Conservation (phyloP, 345 rosid species). For the Ceriops zippeliana region DNA sequence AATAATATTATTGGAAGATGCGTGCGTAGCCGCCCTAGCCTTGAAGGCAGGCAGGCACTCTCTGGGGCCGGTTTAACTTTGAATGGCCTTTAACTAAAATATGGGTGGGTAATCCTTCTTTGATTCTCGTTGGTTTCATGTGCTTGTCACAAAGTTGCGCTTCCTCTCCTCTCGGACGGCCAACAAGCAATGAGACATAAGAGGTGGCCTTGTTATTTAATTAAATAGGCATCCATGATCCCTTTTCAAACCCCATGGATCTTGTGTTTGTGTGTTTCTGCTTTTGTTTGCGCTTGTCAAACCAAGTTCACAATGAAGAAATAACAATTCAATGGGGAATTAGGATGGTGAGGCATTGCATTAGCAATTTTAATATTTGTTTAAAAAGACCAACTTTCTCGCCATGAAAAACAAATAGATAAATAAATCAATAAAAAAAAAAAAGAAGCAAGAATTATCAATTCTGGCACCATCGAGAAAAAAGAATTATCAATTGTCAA, state of each 20-base stretch:
- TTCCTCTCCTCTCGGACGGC: slow-evolving; percentile 36
- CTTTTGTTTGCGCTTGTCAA: too few relatives aligned
- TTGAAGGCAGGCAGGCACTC: slow-evolving; percentile 9
- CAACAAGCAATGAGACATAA: slow-evolving; percentile 51
- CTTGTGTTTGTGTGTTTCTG: background rate
- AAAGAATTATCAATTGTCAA: too few relatives aligned
- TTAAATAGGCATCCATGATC: background rate
- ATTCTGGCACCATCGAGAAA: too few relatives aligned
- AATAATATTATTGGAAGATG: background rate
- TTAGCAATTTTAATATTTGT: too few relatives aligned
- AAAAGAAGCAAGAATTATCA: too few relatives aligned
- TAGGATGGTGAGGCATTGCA: too few relatives aligned
- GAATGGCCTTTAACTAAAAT: slow-evolving; percentile 23
- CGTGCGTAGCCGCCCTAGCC: slow-evolving; percentile 26
- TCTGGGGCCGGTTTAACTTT: slow-evolving; percentile 24
- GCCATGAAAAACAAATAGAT: too few relatives aligned
- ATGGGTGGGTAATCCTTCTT: background rate
- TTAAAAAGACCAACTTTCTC: too few relatives aligned
- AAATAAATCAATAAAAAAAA: too few relatives aligned
- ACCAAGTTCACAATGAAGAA: too few relatives aligned
- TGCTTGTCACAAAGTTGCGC: slow-evolving; percentile 20
- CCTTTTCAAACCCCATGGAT: too few relatives aligned
- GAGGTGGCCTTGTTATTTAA: background rate
- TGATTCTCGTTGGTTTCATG: background rate
- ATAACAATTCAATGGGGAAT: too few relatives aligned